Evolutionary conservation across 352 stramenopile species (phyloP).

Genomic region (Plasmopara muralis): DNA sequence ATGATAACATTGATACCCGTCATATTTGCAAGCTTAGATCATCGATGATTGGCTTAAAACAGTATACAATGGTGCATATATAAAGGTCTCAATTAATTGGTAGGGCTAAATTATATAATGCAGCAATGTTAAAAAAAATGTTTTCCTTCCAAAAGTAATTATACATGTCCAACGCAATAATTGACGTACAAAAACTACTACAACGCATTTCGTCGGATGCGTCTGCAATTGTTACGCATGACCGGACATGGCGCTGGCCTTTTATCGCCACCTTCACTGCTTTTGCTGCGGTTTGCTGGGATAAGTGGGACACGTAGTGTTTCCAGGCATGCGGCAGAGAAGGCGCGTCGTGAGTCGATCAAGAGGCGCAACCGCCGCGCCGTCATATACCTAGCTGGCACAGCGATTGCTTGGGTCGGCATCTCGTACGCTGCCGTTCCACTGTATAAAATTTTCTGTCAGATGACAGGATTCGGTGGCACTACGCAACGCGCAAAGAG

Average conservation of each 20-base stretch:
- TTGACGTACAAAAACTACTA: too few relatives aligned
- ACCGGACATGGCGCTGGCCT: not conserved
- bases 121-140: too few relatives aligned
- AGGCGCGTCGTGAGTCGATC: slow-evolving; percentile 40
- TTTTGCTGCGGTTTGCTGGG: not conserved
- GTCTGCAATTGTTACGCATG: not conserved
- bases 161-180: too few relatives aligned
- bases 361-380: slow-evolving; percentile 88
- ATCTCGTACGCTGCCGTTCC: slow-evolving; percentile 96
- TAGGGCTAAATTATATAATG: too few relatives aligned
- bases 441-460: slow-evolving; percentile 99
- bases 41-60: too few relatives aligned
- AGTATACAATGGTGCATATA: too few relatives aligned
- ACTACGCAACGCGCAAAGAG: slow-evolving; percentile 84
- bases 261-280: not conserved
- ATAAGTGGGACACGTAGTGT: not conserved
- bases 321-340: slow-evolving; percentile 27
- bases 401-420: slow-evolving; percentile 91
- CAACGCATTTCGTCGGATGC: not conserved
- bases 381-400: slow-evolving; percentile 90
- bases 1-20: too few relatives aligned
- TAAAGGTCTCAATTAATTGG: too few relatives aligned
- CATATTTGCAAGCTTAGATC: too few relatives aligned
- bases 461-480: slow-evolving; percentile 94
- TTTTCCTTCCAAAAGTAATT: too few relatives aligned